Evolutionary conservation across 352 stramenopile species (phyloP).

Genomic region (Ophiocytium majus): DNA sequence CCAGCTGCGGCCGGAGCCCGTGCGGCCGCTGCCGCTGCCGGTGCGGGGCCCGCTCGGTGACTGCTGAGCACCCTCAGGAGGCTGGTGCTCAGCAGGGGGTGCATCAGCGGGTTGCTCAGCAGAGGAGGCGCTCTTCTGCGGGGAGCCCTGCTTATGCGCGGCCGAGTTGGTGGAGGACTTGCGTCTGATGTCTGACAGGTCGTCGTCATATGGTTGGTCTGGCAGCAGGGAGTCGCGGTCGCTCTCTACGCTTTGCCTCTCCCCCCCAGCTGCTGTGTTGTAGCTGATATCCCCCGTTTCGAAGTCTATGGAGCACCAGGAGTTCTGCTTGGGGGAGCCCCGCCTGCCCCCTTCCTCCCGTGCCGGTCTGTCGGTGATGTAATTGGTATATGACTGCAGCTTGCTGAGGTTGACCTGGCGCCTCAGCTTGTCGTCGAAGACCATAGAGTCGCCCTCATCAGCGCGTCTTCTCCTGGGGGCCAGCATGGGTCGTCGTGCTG

Average conservation of each 20-base stretch:
- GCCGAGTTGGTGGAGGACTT: not conserved
- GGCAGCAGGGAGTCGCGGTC: slow-evolving; percentile 6
- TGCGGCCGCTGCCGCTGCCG: not conserved
- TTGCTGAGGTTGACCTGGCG: not conserved
- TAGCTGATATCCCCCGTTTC: slow-evolving; percentile 7
- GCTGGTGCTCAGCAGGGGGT: no score
- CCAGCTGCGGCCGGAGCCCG: not conserved
- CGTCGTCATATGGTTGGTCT: not conserved
- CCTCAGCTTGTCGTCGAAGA: not conserved
- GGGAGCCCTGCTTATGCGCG: no score
- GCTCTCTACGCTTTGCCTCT: not conserved
- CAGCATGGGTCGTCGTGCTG: not conserved
- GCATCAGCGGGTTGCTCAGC: not conserved
- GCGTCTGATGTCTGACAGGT: slow-evolving; percentile 17
- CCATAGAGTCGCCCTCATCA: not conserved
- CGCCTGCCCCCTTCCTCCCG: not conserved
- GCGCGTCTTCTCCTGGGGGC: not conserved
- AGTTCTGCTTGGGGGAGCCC: not conserved
- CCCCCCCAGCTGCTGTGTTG: not conserved
- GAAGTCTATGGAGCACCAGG: slow-evolving; percentile 12
- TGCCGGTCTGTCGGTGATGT: slow-evolving; percentile 1
- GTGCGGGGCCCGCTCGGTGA: not conserved
- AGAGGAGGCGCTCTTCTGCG: not conserved
- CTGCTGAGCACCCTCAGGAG: not conserved
- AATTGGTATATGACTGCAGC: not conserved